Percentiles rank a stretch among this genome's conserved stretches.
Evolutionary conservation across 164 flowering plant genomes (phyloP).

Genomic region (Euptelea pleiosperma): DNA sequence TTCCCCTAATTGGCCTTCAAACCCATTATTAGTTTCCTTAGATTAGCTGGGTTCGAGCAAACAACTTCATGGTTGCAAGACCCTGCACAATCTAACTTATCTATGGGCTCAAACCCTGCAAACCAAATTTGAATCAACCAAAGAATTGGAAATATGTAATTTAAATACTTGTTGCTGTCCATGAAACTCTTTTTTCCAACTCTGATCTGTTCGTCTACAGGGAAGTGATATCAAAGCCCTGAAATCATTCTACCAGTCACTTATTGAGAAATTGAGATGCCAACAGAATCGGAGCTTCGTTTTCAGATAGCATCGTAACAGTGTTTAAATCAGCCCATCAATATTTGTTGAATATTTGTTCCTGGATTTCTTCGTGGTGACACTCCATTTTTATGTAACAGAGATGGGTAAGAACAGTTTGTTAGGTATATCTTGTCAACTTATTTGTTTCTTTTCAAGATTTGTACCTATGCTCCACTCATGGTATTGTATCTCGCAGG

Average conservation of each 20-base stretch:
- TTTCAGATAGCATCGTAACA: conserved; percentile 67
- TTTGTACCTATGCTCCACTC: background rate
- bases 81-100: too few species aligned
- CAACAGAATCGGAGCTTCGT: conserved; percentile 86
- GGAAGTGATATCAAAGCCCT: conserved; percentile 69
- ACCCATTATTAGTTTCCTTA: too few species aligned
- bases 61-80: too few species aligned
- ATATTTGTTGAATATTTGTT: background rate
- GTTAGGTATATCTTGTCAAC: too few species aligned
- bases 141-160: too few species aligned
- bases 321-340: background rate
- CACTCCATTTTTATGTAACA: conserved; percentile 16
- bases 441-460: too few species aligned
- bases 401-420: conserved; percentile 14
- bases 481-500: conserved; percentile 25
- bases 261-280: conserved; percentile 67
- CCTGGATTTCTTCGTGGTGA: conserved; percentile 10
- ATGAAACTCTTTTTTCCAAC: background rate
- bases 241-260: conserved; percentile 74
- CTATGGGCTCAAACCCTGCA: too few species aligned
- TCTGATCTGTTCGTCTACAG: conserved; percentile 35
- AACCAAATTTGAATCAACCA: too few species aligned
- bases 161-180: too few species aligned
- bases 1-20: too few species aligned
- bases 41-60: too few species aligned